A percentile compares a stretch with the other conserved stretches of the same genome.
These are phyloP conservation scores for Sarocladium strictum DNA, from an alignment of 2,329 filamentous ascomycete genomes.

Conservation along the genomic window DNA sequence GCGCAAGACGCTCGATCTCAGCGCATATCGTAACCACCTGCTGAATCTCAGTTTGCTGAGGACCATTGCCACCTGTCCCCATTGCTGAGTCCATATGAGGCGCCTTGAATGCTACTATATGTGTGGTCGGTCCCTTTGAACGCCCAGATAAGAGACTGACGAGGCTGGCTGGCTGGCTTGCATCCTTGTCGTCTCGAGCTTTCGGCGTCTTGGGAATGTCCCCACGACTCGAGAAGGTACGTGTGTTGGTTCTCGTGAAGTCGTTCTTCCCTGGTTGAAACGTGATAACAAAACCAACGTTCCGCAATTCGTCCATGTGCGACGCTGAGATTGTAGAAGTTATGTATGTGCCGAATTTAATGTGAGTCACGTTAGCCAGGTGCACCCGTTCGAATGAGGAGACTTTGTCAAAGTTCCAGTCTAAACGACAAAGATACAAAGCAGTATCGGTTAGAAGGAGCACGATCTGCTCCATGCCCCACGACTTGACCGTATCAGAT, in stretches of 20 bases:
- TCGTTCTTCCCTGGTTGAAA: slow-evolving; percentile 70
- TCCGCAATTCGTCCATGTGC: slow-evolving; percentile 71
- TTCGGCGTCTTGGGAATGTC: slow-evolving; percentile 20
- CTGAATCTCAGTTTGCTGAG: slow-evolving; percentile 46
- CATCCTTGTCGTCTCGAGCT: slow-evolving; percentile 17
- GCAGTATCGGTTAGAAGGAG: slow-evolving; percentile 80
- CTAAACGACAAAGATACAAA: slow-evolving; percentile 83
- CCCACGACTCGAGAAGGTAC: slow-evolving; percentile 60
- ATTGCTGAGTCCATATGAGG: slow-evolving; percentile 47
- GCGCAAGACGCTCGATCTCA: slow-evolving; percentile 67
- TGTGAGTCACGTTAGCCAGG: slow-evolving; percentile 63
- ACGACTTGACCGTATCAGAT: slow-evolving; percentile 61
- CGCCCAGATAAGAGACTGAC: slow-evolving; percentile 35
- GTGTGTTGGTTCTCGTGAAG: slow-evolving; percentile 75
- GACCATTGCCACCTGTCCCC: slow-evolving; percentile 43
- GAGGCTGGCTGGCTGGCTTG: slow-evolving; percentile 26
- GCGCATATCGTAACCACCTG: slow-evolving; percentile 60
- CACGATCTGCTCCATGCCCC: slow-evolving; percentile 83
- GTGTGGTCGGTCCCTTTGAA: slow-evolving; percentile 24
- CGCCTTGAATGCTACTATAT: slow-evolving; percentile 49
- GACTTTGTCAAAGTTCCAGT: slow-evolving; percentile 94
- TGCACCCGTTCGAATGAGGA: slow-evolving; percentile 84
- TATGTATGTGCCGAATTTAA: slow-evolving; percentile 82
- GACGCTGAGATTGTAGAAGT: slow-evolving; percentile 76
- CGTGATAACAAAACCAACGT: slow-evolving; percentile 76